Conservation (phyloP, 2,329 filamentous ascomycete genomes). For the Chaetomiaceae sp. region DNA sequence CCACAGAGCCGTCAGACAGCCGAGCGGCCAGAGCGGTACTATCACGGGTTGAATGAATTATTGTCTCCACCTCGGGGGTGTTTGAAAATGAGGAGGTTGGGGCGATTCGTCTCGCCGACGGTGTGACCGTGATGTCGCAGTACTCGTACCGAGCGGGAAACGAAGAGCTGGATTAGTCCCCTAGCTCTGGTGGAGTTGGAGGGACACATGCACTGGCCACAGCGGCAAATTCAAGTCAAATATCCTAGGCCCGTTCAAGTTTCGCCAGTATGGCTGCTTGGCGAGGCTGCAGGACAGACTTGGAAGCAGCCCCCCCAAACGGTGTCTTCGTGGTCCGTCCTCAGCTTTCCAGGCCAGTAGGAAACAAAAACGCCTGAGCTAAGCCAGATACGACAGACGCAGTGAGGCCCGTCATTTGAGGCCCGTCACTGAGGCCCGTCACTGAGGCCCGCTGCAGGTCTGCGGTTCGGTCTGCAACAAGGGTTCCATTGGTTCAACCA, state of each 20-base stretch:
- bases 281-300: too few species aligned
- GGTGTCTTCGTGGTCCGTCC: too few species aligned
- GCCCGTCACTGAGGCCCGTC: neutral
- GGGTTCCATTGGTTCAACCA: slow-evolving; percentile 3
- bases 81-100: neutral
- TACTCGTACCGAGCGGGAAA: neutral
- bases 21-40: neutral
- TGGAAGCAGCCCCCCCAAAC: too few species aligned
- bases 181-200: neutral
- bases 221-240: neutral
- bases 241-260: neutral
- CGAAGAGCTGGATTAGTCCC: neutral
- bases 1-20: neutral
- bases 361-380: neutral
- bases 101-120: neutral
- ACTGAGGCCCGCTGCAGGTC: slow-evolving; percentile 5
- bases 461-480: neutral
- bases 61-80: neutral
- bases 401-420: slow-evolving; percentile 7
- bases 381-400: neutral
- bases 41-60: neutral
- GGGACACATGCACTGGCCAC: neutral
- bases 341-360: neutral
- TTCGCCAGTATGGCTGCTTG: too few species aligned
- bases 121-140: neutral